Evolutionary conservation across 2,329 filamentous ascomycete species (phyloP).

Genomic region (Aspergillus tamarii): DNA sequence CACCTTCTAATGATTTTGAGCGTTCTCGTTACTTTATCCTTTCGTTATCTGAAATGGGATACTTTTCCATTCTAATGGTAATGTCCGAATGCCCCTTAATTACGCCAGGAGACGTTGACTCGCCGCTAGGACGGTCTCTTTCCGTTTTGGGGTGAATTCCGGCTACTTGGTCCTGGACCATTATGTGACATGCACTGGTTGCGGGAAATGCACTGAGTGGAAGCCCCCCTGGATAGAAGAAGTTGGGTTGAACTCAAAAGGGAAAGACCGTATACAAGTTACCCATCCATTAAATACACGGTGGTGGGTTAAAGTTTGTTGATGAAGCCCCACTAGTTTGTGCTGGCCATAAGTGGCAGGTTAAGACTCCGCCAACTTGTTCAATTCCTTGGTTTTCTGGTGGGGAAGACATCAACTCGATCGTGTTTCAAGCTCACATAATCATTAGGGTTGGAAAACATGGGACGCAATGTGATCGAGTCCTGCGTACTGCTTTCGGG

Average conservation of each 20-base stretch:
- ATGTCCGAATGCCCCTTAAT: background rate
- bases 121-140: background rate
- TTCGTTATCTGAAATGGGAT: background rate
- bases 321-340: conserved; percentile 13
- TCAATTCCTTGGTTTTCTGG: conserved; percentile 12
- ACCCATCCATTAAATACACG: no score
- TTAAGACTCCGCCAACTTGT: conserved; percentile 5
- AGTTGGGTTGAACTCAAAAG: background rate
- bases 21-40: background rate
- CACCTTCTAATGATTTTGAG: background rate
- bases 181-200: background rate
- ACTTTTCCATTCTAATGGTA: background rate
- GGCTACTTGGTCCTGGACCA: background rate
- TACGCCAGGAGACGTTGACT: background rate
- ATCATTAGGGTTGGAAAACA: background rate
- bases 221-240: background rate
- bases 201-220: background rate
- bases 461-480: background rate
- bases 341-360: conserved; percentile 1
- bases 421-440: conserved; percentile 2
- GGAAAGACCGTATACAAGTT: background rate
- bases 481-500: background rate
- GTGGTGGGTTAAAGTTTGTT: background rate
- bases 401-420: conserved; percentile 4
- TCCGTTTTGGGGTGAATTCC: background rate